A percentile compares a stretch with the other conserved stretches of the same genome.
Conservation (phyloP, 805 yeast genomes). For the Yamadazyma tumulicola region DNA sequence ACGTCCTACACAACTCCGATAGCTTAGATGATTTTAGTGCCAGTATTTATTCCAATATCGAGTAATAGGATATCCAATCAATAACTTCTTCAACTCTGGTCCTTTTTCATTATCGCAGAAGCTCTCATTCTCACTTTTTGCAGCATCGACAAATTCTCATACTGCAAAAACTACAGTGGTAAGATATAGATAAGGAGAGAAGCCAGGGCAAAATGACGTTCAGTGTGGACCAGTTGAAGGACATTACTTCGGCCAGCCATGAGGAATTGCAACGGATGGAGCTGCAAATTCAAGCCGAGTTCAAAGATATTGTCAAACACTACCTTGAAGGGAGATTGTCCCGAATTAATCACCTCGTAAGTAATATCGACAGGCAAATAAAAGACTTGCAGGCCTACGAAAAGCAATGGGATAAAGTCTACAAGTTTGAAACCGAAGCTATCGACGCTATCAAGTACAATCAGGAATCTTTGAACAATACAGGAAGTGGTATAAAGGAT, state of each 20-base stretch:
- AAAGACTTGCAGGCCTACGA: conserved; percentile 8
- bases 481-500: conserved; percentile 9
- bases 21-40: conserved; percentile 88
- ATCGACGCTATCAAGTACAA: conserved; percentile 28
- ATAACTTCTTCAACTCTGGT: no score
- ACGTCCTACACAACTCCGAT: conserved; percentile 37
- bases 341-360: conserved; percentile 9
- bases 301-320: conserved; percentile 5
- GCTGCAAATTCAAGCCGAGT: conserved; percentile 9
- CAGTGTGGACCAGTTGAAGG: conserved; percentile 1
- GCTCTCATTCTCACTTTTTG: no score
- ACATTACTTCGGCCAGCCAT: conserved; percentile 3
- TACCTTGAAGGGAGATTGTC: conserved; percentile 10
- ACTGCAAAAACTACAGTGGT: no score
- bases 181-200: no score
- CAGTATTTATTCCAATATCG: conserved; percentile 79
- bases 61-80: conserved; percentile 17
- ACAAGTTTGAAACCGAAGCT: conserved; percentile 30
- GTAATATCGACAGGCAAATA: conserved; percentile 5
- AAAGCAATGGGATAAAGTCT: conserved; percentile 18
- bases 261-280: conserved; percentile 12
- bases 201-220: no score
- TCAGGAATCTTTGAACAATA: conserved; percentile 26
- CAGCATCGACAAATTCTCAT: no score
- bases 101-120: no score